phyloP scores from a whole-genome alignment of 176 grass and related monocot species.

The Ampelocalamus luodianensis region DNA sequence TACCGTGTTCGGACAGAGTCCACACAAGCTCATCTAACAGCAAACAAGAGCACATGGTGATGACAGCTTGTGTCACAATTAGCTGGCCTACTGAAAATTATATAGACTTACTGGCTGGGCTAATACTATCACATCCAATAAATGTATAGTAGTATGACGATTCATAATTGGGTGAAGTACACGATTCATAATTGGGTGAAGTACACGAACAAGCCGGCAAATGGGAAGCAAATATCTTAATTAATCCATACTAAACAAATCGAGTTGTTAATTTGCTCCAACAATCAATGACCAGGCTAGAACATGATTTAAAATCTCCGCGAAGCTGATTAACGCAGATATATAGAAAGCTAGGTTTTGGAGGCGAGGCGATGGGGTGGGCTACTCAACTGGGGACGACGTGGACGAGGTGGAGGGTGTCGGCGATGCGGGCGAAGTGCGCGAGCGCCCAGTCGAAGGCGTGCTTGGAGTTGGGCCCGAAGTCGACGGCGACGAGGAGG shows the following conservation, averaged over 20 bases:
- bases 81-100: background rate
- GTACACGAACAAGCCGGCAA: constrained; percentile 18
- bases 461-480: constrained; percentile 84
- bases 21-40: background rate
- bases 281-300: background rate
- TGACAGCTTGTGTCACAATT: background rate
- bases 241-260: constrained; percentile 11
- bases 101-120: background rate
- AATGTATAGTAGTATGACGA: background rate
- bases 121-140: background rate
- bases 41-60: background rate
- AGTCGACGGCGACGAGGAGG: constrained; percentile 80
- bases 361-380: background rate
- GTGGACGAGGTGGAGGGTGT: constrained; percentile 84
- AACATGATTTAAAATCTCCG: no score
- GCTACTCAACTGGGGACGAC: constrained; percentile 70
- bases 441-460: constrained; percentile 85
- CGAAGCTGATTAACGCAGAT: no score
- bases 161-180: background rate
- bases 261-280: background rate
- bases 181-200: background rate
- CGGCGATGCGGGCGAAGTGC: constrained; percentile 80
- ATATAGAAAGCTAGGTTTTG: background rate
- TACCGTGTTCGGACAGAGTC: no score
- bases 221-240: background rate